phyloP scores from a whole-genome alignment of 257 asterid genomes.

The Nicotiana noctiflora region DNA sequence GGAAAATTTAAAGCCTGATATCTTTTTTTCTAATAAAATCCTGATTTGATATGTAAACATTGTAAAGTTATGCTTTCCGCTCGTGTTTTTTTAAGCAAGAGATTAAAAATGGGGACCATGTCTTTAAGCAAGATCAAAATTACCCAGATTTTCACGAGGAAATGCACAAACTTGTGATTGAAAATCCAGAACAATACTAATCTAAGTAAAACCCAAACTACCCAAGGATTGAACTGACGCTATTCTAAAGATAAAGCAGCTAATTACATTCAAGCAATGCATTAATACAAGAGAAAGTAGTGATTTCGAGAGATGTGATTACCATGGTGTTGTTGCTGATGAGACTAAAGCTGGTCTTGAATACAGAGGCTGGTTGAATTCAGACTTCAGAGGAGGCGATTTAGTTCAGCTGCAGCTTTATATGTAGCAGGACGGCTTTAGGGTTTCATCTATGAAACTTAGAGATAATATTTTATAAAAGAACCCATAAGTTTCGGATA shows the following conservation, averaged over 20 bases:
- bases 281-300: not conserved
- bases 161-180: not conserved
- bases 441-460: not conserved
- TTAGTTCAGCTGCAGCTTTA: not conserved
- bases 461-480: not conserved
- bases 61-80: not conserved
- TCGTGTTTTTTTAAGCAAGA: not conserved
- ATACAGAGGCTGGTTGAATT: not conserved
- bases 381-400: not conserved
- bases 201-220: not conserved
- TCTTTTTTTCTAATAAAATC: too few species aligned
- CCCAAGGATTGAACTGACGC: not conserved
- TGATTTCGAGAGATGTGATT: not conserved
- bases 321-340: not conserved
- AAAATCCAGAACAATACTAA: not conserved
- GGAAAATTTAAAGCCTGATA: too few species aligned
- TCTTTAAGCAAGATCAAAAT: not conserved
- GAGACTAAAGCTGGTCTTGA: not conserved
- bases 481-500: not conserved
- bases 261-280: not conserved
- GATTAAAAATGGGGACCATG: not conserved
- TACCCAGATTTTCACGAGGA: not conserved
- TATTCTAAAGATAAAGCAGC: not conserved
- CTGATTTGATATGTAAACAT: not conserved
- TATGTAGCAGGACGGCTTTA: not conserved